phyloP scores from a whole-genome alignment of 768 basidiomycete species.

The Rhodotorula sphaerocarpa region DNA sequence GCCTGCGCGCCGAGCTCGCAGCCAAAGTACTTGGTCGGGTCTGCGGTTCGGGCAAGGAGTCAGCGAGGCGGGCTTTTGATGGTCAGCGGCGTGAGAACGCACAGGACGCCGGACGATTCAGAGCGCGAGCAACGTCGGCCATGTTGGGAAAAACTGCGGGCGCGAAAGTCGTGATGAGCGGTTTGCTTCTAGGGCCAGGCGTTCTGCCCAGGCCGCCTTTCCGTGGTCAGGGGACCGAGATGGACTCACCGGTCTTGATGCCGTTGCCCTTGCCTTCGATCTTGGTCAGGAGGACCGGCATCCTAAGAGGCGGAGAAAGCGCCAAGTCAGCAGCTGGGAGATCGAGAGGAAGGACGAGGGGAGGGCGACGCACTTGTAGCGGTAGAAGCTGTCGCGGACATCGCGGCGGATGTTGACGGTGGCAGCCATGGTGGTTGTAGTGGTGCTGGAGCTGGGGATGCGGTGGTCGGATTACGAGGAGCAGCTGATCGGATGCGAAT shows the following conservation, averaged over 20 bases:
- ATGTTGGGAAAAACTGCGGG: slow-evolving; percentile 79
- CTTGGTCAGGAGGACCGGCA: slow-evolving; percentile 90
- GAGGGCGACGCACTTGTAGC: slow-evolving; percentile 76
- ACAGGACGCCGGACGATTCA: slow-evolving; percentile 81
- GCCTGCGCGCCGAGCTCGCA: slow-evolving; percentile 98
- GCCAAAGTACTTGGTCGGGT: slow-evolving; percentile 98
- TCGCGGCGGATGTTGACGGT: slow-evolving; percentile 89
- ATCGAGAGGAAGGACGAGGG: background rate
- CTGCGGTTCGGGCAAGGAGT: slow-evolving; percentile 42
- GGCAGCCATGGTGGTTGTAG: slow-evolving; percentile 62
- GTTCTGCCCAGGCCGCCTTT: too few species aligned
- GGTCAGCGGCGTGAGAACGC: slow-evolving; percentile 19
- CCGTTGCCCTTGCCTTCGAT: slow-evolving; percentile 99
- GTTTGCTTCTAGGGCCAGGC: too few species aligned
- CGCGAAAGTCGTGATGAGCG: background rate
- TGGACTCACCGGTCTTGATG: slow-evolving; percentile 69
- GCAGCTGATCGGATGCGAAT: background rate
- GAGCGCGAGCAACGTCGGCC: slow-evolving; percentile 90
- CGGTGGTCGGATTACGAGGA: background rate
- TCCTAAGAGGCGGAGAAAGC: slow-evolving; percentile 49
- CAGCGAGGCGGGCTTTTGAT: slow-evolving; percentile 8
- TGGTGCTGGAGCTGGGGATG: too few species aligned
- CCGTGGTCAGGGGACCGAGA: too few species aligned
- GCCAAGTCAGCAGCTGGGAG: too few species aligned
- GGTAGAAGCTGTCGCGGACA: slow-evolving; percentile 94